Conservation (phyloP, 2,329 filamentous ascomycete genomes). For the Sarocladium oryzae region DNA sequence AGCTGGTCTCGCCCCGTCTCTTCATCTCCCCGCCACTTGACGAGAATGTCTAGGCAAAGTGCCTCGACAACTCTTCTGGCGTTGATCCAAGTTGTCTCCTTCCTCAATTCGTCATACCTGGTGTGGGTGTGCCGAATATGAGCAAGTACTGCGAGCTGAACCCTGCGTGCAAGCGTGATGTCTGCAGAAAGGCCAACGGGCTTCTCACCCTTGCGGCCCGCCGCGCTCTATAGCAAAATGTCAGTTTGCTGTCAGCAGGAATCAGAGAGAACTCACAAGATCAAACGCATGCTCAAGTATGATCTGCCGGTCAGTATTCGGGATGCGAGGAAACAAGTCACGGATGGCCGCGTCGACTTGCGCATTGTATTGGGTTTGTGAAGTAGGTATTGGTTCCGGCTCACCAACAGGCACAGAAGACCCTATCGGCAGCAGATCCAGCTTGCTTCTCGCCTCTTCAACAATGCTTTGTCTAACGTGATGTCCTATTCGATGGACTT, state of each 20-base stretch:
- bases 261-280: constrained; percentile 36
- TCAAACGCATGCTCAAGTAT: constrained; percentile 59
- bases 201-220: constrained; percentile 36
- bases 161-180: constrained; percentile 52
- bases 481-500: constrained; percentile 54
- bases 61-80: constrained; percentile 55
- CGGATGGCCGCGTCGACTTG: constrained; percentile 57
- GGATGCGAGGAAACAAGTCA: constrained; percentile 60
- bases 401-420: constrained; percentile 20
- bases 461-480: constrained; percentile 55
- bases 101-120: constrained; percentile 55
- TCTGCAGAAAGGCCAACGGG: constrained; percentile 52
- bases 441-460: constrained; percentile 40
- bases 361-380: constrained; percentile 52
- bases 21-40: constrained; percentile 68
- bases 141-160: constrained; percentile 59
- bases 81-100: constrained; percentile 51
- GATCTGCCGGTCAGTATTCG: constrained; percentile 55
- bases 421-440: constrained; percentile 20
- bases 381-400: constrained; percentile 54
- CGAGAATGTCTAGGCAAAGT: constrained; percentile 56
- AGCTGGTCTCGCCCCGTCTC: constrained; percentile 62
- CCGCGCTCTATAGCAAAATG: constrained; percentile 34
- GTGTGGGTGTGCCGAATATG: constrained; percentile 63
- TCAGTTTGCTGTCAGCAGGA: neutral